phyloP scores from a whole-genome alignment of 371 early-diverging fungal genomes.

The Encephalitozoon intestinalis region DNA sequence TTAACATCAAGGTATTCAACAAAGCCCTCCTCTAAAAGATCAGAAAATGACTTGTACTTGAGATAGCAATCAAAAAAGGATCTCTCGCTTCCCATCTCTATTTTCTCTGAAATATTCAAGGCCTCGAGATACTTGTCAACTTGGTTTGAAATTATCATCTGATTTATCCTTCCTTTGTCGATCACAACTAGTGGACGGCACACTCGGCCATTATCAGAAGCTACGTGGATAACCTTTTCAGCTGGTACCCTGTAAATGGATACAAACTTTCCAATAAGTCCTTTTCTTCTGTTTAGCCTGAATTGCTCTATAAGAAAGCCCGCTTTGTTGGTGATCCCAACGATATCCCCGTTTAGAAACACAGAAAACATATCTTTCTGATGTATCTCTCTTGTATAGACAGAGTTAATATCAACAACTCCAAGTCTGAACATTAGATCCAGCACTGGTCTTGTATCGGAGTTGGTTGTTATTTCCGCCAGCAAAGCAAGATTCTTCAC shows the following conservation, averaged over 20 bases:
- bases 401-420: constrained; percentile 65
- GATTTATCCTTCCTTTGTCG: constrained; percentile 58
- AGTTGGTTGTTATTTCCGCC: constrained; percentile 94
- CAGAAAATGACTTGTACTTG: constrained; percentile 68
- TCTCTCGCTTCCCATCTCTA: constrained; percentile 56
- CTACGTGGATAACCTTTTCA: constrained; percentile 75
- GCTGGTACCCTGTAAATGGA: constrained; percentile 76
- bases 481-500: constrained; percentile 96
- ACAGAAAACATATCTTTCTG: constrained; percentile 68
- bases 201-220: constrained; percentile 92
- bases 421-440: constrained; percentile 69
- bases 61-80: constrained; percentile 26
- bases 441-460: constrained; percentile 67
- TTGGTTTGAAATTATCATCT: background rate
- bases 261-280: constrained; percentile 77
- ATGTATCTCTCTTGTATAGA: constrained; percentile 74
- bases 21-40: constrained; percentile 77
- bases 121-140: background rate
- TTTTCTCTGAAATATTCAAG: background rate
- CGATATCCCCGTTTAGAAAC: constrained; percentile 77
- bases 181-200: constrained; percentile 93
- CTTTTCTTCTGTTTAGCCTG: constrained; percentile 73
- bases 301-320: constrained; percentile 71
- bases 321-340: constrained; percentile 74
- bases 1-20: constrained; percentile 96